Conservation (phyloP, 2,329 filamentous ascomycete genomes). For the Fusarium sp. region DNA sequence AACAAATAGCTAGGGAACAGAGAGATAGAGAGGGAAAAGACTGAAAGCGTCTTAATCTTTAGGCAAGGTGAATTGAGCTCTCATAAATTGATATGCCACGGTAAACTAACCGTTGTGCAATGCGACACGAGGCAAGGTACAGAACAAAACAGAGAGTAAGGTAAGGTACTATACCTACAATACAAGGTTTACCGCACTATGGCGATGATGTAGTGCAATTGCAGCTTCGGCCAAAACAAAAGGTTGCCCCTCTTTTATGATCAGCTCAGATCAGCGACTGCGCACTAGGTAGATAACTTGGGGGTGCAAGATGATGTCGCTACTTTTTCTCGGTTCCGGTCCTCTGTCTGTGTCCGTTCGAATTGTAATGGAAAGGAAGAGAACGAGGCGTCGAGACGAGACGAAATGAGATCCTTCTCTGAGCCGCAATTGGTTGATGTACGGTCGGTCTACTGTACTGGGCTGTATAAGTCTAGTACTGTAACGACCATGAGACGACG, state of each 20-base stretch:
- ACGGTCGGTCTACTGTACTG: slow-evolving; percentile 38
- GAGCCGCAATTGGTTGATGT: slow-evolving; percentile 32
- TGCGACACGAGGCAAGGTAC: neutral
- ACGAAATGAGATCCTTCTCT: slow-evolving; percentile 3
- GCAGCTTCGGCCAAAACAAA: slow-evolving; percentile 33
- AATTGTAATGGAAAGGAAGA: slow-evolving; percentile 5
- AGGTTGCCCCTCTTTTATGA: slow-evolving; percentile 40
- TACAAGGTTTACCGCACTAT: slow-evolving; percentile 39
- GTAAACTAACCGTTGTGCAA: neutral
- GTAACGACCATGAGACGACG: slow-evolving; percentile 7
- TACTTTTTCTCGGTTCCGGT: slow-evolving; percentile 16
- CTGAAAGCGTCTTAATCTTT: neutral
- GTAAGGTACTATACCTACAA: neutral
- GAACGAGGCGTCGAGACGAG: slow-evolving; percentile 15
- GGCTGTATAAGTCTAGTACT: neutral
- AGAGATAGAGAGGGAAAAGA: neutral
- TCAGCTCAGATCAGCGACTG: slow-evolving; percentile 37
- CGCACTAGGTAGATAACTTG: slow-evolving; percentile 7
- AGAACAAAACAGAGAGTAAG: neutral
- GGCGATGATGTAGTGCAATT: slow-evolving; percentile 38
- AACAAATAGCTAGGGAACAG: neutral
- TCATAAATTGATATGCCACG: neutral
- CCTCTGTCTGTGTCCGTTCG: slow-evolving; percentile 19
- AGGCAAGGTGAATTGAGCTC: neutral
- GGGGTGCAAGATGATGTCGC: slow-evolving; percentile 14